These are phyloP conservation scores for Sporothrix phasma DNA, from an alignment of 2,329 filamentous ascomycete genomes.

Conservation along the genomic window DNA sequence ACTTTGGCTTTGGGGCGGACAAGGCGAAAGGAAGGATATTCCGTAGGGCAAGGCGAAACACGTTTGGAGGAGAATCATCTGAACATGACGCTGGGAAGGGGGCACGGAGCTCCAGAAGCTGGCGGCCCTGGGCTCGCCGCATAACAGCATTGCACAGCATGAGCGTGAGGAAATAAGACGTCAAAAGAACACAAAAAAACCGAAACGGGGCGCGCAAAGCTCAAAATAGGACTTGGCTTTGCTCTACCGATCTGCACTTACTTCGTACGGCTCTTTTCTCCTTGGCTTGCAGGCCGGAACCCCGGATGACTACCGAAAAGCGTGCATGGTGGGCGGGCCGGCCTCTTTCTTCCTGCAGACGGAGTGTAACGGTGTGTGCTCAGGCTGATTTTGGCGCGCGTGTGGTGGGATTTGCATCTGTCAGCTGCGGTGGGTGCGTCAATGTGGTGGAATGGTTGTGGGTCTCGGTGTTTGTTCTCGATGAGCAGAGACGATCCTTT, in stretches of 20 bases:
- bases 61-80: not conserved
- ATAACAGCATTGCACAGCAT: not conserved
- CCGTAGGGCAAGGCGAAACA: not conserved
- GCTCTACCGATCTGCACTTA: not conserved
- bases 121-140: too few relatives aligned
- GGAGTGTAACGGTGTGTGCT: not conserved
- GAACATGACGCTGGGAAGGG: not conserved
- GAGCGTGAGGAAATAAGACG: not conserved
- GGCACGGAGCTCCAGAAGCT: too few relatives aligned
- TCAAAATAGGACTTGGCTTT: not conserved
- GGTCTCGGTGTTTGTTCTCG: not conserved
- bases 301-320: constrained; percentile 3
- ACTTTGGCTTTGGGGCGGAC: not conserved
- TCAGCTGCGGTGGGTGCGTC: not conserved
- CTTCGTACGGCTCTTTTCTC: not conserved
- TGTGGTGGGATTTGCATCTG: not conserved
- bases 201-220: not conserved
- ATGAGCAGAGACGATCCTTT: not conserved
- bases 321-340: not conserved
- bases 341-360: not conserved
- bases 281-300: constrained; percentile 2
- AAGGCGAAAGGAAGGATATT: not conserved
- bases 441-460: not conserved
- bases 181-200: not conserved
- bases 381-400: not conserved